Evolutionary conservation across 352 stramenopile species (phyloP).

Genomic region (Thalassiosira hispida): DNA sequence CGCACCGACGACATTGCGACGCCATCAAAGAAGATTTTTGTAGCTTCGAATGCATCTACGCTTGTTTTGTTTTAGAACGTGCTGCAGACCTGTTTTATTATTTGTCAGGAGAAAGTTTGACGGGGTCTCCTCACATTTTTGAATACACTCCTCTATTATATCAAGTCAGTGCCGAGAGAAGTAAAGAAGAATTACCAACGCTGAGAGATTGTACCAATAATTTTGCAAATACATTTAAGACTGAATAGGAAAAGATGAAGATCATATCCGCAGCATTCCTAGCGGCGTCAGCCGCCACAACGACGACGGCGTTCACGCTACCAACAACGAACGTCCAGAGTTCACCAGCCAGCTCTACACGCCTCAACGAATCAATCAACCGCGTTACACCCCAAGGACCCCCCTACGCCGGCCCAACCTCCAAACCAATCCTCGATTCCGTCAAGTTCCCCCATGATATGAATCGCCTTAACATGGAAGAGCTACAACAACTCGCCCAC

Average conservation of each 20-base stretch:
- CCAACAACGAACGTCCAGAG: neutral
- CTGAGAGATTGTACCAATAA: no score
- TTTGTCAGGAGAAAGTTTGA: no score
- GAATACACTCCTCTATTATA: no score
- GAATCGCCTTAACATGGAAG: conserved; percentile 85
- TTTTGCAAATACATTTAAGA: no score
- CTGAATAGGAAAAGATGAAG: conserved; percentile 23
- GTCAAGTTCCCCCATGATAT: conserved; percentile 84
- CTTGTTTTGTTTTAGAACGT: no score
- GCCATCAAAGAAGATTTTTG: no score
- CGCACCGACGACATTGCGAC: no score
- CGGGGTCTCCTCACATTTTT: no score
- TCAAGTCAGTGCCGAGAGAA: no score
- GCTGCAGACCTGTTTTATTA: no score
- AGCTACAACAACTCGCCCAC: conserved; percentile 89
- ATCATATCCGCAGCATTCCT: conserved; percentile 25
- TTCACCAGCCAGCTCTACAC: neutral
- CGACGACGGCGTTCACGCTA: neutral
- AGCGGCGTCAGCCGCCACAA: neutral
- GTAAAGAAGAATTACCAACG: no score
- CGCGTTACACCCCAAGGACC: conserved; percentile 44
- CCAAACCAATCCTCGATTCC: conserved; percentile 81
- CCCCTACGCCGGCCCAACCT: conserved; percentile 76
- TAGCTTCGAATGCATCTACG: no score
- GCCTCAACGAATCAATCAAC: conserved; percentile 21